phyloP scores from a whole-genome alignment of 352 stramenopile genomes.

The Phytophthora capsici region DNA sequence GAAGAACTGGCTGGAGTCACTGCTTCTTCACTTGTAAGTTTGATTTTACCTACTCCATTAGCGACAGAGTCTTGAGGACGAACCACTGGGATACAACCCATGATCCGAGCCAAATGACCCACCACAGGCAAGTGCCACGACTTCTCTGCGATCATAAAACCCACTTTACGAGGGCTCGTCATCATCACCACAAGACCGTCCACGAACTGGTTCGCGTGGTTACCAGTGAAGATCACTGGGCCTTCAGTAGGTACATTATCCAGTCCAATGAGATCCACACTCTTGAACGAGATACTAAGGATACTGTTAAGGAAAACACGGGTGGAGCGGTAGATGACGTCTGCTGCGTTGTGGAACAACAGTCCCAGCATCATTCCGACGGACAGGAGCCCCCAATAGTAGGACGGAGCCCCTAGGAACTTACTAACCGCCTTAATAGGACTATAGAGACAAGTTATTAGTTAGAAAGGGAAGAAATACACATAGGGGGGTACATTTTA shows the following conservation, averaged over 20 bases:
- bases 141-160: conserved; percentile 98
- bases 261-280: conserved; percentile 95
- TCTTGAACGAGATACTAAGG: conserved; percentile 98
- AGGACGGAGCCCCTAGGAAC: conserved; percentile 74
- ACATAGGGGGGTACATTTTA: background rate
- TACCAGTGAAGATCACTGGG: conserved; percentile 97
- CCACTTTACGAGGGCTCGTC: conserved; percentile 93
- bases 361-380: conserved; percentile 73
- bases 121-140: conserved; percentile 94
- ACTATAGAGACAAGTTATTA: conserved; percentile 27
- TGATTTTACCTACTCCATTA: conserved; percentile 73
- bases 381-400: conserved; percentile 68
- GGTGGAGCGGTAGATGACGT: conserved; percentile 81
- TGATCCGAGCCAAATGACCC: conserved; percentile 93
- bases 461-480: background rate
- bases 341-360: conserved; percentile 78
- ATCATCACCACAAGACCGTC: conserved; percentile 97
- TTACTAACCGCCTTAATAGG: conserved; percentile 84
- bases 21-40: conserved; percentile 42
- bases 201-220: conserved; percentile 99
- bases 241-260: conserved; percentile 97
- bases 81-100: conserved; percentile 97
- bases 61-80: conserved; percentile 94
- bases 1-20: conserved; percentile 37
- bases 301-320: conserved; percentile 98